Conservation (phyloP, 2,329 filamentous ascomycete species). For the Beauveria caledonica region DNA sequence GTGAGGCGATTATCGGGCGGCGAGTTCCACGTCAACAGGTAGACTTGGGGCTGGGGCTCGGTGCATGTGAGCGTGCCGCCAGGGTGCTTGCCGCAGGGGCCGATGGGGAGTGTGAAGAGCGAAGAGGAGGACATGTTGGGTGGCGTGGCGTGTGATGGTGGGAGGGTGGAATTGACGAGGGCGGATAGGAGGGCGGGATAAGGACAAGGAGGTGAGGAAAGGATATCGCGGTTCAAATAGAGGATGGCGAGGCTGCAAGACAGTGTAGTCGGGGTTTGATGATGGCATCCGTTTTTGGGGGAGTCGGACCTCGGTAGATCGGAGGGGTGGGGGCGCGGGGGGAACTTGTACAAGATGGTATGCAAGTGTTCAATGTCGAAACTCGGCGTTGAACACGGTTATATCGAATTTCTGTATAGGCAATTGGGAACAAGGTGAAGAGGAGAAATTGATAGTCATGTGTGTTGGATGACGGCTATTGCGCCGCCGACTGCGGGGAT, state of each 20-base stretch:
- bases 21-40: conserved; percentile 63
- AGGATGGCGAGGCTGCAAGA: neutral
- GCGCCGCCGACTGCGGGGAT: too few relatives aligned
- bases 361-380: neutral
- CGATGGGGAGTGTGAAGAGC: conserved; percentile 54
- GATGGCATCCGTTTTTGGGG: conserved; percentile 20
- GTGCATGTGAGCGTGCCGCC: conserved; percentile 57
- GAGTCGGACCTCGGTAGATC: conserved; percentile 1
- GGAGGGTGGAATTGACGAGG: neutral
- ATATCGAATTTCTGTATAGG: neutral
- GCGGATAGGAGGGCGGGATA: neutral
- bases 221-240: neutral
- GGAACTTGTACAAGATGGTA: neutral
- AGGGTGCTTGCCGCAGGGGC: conserved; percentile 32
- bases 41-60: conserved; percentile 51
- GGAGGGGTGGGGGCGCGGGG: too few relatives aligned
- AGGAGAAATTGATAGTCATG: too few relatives aligned
- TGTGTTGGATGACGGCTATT: too few relatives aligned
- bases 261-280: conserved; percentile 46
- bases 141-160: neutral
- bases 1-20: conserved; percentile 71
- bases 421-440: too few relatives aligned
- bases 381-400: neutral
- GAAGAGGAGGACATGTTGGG: neutral
- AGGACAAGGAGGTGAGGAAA: neutral